Evolutionary conservation across 2,329 filamentous ascomycete species (phyloP).

Genomic region (Hypoxylon sp.): DNA sequence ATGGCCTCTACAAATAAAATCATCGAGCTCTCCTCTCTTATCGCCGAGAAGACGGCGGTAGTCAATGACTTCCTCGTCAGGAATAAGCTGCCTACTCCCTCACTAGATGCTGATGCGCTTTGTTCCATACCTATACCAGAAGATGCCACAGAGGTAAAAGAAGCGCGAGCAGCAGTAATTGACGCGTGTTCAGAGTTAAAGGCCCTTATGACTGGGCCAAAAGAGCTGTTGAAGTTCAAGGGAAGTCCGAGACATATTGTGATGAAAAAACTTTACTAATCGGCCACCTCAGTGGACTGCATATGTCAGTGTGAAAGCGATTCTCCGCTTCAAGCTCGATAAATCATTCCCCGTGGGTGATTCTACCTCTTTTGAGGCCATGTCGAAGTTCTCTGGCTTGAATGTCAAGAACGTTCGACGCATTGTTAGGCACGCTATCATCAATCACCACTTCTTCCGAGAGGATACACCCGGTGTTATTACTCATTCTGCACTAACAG

Average conservation of each 20-base stretch:
- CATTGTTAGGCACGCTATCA: conserved; percentile 53
- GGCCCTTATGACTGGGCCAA: conserved; percentile 42
- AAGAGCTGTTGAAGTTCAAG: conserved; percentile 35
- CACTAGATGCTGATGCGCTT: conserved; percentile 36
- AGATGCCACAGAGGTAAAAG: conserved; percentile 31
- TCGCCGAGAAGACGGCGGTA: conserved; percentile 34
- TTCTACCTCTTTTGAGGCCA: conserved; percentile 38
- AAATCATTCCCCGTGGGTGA: conserved; percentile 40
- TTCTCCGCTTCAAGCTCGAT: conserved; percentile 44
- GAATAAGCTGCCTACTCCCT: conserved; percentile 35
- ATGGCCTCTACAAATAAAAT: conserved; percentile 37
- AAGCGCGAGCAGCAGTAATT: conserved; percentile 33
- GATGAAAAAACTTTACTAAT: background rate
- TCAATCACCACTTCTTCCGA: conserved; percentile 54
- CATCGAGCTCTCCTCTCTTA: conserved; percentile 39
- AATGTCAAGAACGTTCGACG: conserved; percentile 42
- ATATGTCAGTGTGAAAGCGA: conserved; percentile 41
- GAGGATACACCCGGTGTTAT: conserved; percentile 51
- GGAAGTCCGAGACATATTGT: background rate
- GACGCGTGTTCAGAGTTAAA: conserved; percentile 44
- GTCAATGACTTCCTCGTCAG: conserved; percentile 33
- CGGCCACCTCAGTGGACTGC: conserved; percentile 38
- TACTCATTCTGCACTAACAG: conserved; percentile 49
- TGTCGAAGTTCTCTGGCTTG: conserved; percentile 41
- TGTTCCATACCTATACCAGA: conserved; percentile 34